These are phyloP conservation scores for Fusarium sambucinum DNA, from an alignment of 2,329 filamentous ascomycete genomes.

Conservation along the genomic window DNA sequence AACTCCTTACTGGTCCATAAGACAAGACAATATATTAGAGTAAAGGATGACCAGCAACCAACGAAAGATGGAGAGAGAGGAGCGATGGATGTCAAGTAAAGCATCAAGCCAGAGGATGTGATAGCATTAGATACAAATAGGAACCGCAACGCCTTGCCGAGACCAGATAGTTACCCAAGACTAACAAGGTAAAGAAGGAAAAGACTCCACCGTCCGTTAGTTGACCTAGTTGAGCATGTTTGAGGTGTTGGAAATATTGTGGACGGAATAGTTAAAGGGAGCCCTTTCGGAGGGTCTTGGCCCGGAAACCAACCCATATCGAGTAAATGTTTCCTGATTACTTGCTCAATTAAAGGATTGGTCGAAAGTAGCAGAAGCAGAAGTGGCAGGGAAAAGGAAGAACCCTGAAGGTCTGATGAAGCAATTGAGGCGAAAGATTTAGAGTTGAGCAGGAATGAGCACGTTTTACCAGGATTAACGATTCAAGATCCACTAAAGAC, in stretches of 20 bases:
- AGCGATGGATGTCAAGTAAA: conserved; percentile 5
- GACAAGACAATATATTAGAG: neutral
- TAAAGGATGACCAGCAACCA: conserved; percentile 11
- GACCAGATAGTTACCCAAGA: neutral
- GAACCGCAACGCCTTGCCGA: conserved; percentile 22
- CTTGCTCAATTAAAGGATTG: conserved; percentile 40
- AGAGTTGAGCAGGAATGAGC: conserved; percentile 55
- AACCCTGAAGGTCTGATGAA: conserved; percentile 1
- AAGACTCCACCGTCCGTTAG: conserved; percentile 16
- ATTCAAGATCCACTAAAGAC: conserved; percentile 11
- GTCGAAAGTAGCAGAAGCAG: neutral
- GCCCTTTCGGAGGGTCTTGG: conserved; percentile 14
- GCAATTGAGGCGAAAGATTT: conserved; percentile 14
- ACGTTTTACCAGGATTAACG: conserved; percentile 50
- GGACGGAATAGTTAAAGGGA: conserved; percentile 13
- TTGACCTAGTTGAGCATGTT: conserved; percentile 36
- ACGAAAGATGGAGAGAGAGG: conserved; percentile 13
- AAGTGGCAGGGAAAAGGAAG: neutral
- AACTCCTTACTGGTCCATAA: conserved; percentile 3
- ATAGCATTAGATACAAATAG: conserved; percentile 46
- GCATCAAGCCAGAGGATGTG: conserved; percentile 25
- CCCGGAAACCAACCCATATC: conserved; percentile 42
- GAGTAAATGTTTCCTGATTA: conserved; percentile 39
- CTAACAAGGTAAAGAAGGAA: neutral
- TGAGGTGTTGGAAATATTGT: conserved; percentile 17